These are phyloP conservation scores for Nissolia schottii DNA, from an alignment of 306 rosid species.

Conservation along the genomic window DNA sequence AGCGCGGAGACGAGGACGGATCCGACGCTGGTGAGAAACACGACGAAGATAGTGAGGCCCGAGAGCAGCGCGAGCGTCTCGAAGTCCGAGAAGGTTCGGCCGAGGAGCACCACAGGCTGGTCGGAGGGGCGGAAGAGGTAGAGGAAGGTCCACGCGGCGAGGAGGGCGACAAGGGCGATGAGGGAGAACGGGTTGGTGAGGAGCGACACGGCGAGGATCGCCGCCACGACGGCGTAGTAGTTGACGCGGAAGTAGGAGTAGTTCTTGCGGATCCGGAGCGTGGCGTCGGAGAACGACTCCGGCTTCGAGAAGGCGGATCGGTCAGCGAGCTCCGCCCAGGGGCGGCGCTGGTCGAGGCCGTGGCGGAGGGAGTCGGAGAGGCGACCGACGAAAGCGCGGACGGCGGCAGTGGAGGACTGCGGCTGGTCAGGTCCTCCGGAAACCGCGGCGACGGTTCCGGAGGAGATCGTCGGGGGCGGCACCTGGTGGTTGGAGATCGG, in stretches of 20 bases:
- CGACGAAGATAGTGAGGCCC: conserved; percentile 47
- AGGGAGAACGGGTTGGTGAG: conserved; percentile 69
- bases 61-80: conserved; percentile 59
- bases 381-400: conserved; percentile 57
- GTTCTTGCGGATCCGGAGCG: conserved; percentile 79
- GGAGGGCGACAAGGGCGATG: conserved; percentile 54
- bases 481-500: conserved; percentile 40
- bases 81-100: conserved; percentile 67
- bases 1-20: conserved; percentile 69
- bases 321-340: conserved; percentile 74
- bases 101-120: conserved; percentile 78
- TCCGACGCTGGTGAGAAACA: conserved; percentile 88
- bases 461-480: not conserved
- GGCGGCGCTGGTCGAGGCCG: conserved; percentile 81
- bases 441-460: conserved; percentile 4
- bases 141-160: conserved; percentile 85
- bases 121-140: conserved; percentile 93
- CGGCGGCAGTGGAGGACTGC: conserved; percentile 51
- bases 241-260: conserved; percentile 84
- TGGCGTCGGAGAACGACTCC: conserved; percentile 71
- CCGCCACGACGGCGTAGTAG: conserved; percentile 51
- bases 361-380: conserved; percentile 56
- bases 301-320: conserved; percentile 77
- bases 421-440: conserved; percentile 25
- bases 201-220: conserved; percentile 61